These are phyloP conservation scores for Penicillium cosmopolitanum DNA, from an alignment of 495 filamentous ascomycete genomes.

Conservation along the genomic window DNA sequence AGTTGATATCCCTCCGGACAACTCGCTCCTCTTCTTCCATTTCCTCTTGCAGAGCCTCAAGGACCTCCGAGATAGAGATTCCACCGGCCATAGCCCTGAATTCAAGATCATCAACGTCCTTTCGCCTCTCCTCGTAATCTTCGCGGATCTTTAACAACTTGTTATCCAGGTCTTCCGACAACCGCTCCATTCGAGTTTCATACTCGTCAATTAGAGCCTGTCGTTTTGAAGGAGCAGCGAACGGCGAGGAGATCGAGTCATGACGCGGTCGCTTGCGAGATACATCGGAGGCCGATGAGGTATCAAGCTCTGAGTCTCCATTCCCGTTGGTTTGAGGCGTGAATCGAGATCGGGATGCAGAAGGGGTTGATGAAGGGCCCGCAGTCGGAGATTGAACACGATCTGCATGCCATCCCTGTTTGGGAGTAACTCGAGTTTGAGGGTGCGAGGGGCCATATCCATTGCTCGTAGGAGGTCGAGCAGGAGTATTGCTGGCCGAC, in stretches of 20 bases:
- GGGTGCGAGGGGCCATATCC: slow-evolving; percentile 1
- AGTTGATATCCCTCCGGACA: slow-evolving; percentile 16
- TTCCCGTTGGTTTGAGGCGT: background rate
- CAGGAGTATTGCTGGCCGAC: background rate
- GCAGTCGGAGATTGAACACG: background rate
- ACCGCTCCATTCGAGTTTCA: slow-evolving; percentile 12
- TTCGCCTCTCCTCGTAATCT: slow-evolving; percentile 8
- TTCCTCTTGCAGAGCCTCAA: slow-evolving; percentile 36
- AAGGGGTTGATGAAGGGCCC: slow-evolving; percentile 16
- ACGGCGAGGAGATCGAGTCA: slow-evolving; percentile 15
- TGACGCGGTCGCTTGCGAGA: slow-evolving; percentile 29
- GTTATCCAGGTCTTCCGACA: slow-evolving; percentile 10
- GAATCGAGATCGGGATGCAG: slow-evolving; percentile 28
- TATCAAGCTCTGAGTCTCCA: background rate
- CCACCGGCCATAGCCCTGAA: background rate
- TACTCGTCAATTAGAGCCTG: slow-evolving; percentile 8
- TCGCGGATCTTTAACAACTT: slow-evolving; percentile 9
- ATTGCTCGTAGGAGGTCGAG: background rate
- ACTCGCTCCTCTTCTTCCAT: slow-evolving; percentile 32
- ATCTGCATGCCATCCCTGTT: background rate
- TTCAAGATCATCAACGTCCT: slow-evolving; percentile 8
- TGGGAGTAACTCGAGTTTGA: background rate
- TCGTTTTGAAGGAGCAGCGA: slow-evolving; percentile 8
- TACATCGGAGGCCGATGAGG: background rate
- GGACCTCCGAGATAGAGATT: slow-evolving; percentile 34